These are phyloP conservation scores for Nitzschia inconspicua DNA, from an alignment of 108 stramenopile genomes.

Conservation along the genomic window DNA sequence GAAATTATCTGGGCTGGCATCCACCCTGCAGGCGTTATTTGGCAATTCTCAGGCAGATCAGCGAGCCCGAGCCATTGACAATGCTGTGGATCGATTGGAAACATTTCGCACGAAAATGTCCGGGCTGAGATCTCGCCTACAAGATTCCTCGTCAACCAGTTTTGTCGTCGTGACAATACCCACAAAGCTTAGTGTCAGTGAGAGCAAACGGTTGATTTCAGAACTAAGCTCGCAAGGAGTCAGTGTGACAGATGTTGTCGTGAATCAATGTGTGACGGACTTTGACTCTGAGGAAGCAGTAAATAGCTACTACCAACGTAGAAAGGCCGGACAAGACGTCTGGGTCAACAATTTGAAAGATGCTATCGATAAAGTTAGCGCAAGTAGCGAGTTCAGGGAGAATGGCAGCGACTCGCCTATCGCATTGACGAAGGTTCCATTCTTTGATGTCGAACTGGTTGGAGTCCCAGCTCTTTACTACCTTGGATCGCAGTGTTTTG, in stretches of 20 bases:
- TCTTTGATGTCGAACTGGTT: constrained; percentile 83
- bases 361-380: constrained; percentile 63
- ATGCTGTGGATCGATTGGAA: constrained; percentile 66
- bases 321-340: constrained; percentile 61
- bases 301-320: constrained; percentile 65
- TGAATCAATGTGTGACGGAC: constrained; percentile 72
- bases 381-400: constrained; percentile 49
- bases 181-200: constrained; percentile 77
- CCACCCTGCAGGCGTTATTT: constrained; percentile 68
- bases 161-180: constrained; percentile 94
- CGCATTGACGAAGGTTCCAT: constrained; percentile 64
- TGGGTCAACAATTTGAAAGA: constrained; percentile 69
- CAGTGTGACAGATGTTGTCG: constrained; percentile 67
- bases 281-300: constrained; percentile 28
- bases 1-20: constrained; percentile 67
- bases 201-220: constrained; percentile 71
- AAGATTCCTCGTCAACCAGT: constrained; percentile 47
- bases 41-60: constrained; percentile 48
- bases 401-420: constrained; percentile 54
- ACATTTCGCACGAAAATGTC: constrained; percentile 63
- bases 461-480: constrained; percentile 79
- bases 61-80: constrained; percentile 63
- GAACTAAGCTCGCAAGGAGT: constrained; percentile 70
- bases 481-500: constrained; percentile 55
- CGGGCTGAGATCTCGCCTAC: constrained; percentile 40